Percentiles rank a stretch among this genome's conserved stretches.
phyloP scores from a whole-genome alignment of 2,329 filamentous ascomycete genomes.

The Thielaviopsis populi region DNA sequence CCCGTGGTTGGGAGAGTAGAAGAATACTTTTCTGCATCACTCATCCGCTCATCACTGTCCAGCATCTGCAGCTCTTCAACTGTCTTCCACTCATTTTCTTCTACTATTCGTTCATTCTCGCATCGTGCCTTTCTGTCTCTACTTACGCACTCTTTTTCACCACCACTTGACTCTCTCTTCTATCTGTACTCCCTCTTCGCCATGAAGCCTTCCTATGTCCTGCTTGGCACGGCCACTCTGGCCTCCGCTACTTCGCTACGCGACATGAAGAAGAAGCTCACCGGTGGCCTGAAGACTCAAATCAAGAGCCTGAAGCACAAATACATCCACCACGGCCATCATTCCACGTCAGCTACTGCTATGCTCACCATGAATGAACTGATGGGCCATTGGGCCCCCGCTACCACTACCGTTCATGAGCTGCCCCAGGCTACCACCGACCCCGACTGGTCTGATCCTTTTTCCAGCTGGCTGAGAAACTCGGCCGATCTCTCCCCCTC shows the following conservation, averaged over 20 bases:
- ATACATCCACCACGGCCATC: too few species aligned
- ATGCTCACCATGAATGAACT: not conserved
- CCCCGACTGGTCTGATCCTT: too few species aligned
- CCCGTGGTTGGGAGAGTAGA: not conserved
- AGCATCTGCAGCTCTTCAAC: not conserved
- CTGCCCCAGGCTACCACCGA: not conserved
- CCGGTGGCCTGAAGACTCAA: not conserved
- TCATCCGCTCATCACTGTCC: not conserved
- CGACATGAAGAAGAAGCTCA: not conserved
- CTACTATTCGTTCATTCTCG: too few species aligned
- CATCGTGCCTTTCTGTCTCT: too few species aligned
- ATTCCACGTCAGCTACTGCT: too few species aligned
- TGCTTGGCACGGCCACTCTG: not conserved
- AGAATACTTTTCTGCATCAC: not conserved
- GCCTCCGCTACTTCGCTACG: not conserved
- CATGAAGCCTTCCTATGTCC: not conserved
- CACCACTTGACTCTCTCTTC: not conserved
- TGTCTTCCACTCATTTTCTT: not conserved
- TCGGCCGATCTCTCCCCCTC: too few species aligned
- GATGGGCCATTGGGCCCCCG: too few species aligned
- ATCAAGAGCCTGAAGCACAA: too few species aligned
- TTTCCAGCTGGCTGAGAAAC: too few species aligned
- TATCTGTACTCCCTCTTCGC: not conserved
- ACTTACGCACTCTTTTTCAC: not conserved
- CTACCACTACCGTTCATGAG: not conserved